Percentiles rank a stretch among this genome's conserved stretches.
phyloP scores from a whole-genome alignment of 352 stramenopile species.

The Pythium dissimile region DNA sequence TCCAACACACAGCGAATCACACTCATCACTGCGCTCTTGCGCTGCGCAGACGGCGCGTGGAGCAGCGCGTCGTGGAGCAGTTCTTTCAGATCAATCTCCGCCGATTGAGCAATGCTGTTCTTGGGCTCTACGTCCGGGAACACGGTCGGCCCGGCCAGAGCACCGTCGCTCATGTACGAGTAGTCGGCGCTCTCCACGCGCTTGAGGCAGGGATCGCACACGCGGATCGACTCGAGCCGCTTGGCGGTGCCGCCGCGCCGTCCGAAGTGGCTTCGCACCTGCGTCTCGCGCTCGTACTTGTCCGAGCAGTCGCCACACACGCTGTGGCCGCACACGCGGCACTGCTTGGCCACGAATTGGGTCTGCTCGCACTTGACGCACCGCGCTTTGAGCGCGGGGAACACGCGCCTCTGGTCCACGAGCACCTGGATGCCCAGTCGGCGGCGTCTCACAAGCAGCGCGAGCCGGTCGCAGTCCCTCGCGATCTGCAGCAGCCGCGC shows the following conservation, averaged over 20 bases:
- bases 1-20: constrained; percentile 15
- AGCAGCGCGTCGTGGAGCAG: constrained; percentile 13
- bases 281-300: constrained; percentile 24
- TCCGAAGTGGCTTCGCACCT: background rate
- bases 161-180: constrained; percentile 11
- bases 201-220: constrained; percentile 54
- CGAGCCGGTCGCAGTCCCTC: constrained; percentile 22
- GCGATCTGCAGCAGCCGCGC: constrained; percentile 8
- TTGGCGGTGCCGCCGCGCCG: background rate
- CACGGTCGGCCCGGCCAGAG: background rate
- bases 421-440: constrained; percentile 57
- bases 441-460: constrained; percentile 44
- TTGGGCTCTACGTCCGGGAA: background rate
- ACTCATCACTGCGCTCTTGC: constrained; percentile 5
- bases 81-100: background rate
- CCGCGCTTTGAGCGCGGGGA: constrained; percentile 29
- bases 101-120: background rate
- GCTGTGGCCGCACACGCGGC: constrained; percentile 53
- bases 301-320: constrained; percentile 47
- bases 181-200: constrained; percentile 58
- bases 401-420: constrained; percentile 30
- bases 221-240: constrained; percentile 29
- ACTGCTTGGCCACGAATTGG: constrained; percentile 34
- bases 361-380: constrained; percentile 56
- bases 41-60: background rate